Base-by-base conservation (phyloP, 176 grass and related monocot genomes). In the Triticum turgidum region DNA sequence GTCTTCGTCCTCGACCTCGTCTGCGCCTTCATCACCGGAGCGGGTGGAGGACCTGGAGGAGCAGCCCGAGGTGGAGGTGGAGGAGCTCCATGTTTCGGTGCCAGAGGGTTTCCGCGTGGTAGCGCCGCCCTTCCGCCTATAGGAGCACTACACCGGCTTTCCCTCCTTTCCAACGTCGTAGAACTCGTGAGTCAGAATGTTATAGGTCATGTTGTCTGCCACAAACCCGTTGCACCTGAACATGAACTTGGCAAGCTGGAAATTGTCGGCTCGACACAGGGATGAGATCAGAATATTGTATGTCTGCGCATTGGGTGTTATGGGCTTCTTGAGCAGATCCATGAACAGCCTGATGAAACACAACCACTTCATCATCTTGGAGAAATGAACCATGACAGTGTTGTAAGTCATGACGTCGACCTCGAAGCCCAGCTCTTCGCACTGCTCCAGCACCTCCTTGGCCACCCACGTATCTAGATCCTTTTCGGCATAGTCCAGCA, bases 241-340 rank as follows among this genome's bases (percentile, higher is more conserved):
- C 29, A 96, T 27, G 24, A 76, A 86, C 81, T 87, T 92, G 83
- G 84, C 90, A 66, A 94, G 89, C 76, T 69, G 29, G 80, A 91
- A 91, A 37, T 94, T 92, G 61, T 90, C 88, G 11, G 79, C 93
- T 83, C 84, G 86, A 82, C 96, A 98, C 17, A 98, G 76, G 73
- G 88, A 91, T 65, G 51, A 73, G 65, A 96, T 87, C 7, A 96
- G 81, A 85, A 94, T 98, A 84, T 92, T 95, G 86, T 86, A 96
- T 59, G 90, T 91, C 44, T 83, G 65, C 30, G 63, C 76, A 25
- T 87, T 61, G 2, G 90, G 92, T n/a, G 82, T 58, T 68, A 96
- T 89, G 20, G 93, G 84, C 67, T 92, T 96, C 84, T 98, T 98
- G 63, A 98, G 84, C 82, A 96, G 75, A 71, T 94, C 90, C 0